A percentile compares a stretch with the other conserved stretches of the same genome.
Conservation (phyloP, 2,329 filamentous ascomycete species). For the Sporothrix inflata region DNA sequence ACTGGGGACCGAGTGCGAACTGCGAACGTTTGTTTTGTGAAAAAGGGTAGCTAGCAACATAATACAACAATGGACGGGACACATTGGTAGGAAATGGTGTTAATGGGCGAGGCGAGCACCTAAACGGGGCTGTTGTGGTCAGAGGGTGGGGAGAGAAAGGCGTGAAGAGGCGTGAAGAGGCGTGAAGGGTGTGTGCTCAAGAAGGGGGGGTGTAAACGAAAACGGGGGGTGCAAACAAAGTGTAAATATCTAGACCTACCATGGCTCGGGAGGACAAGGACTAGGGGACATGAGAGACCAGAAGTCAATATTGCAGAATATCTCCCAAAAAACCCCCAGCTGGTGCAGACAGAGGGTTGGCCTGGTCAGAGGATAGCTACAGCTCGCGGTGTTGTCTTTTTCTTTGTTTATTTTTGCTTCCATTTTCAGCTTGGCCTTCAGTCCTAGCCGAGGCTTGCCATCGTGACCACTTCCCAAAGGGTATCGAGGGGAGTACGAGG, state of each 20-base stretch:
- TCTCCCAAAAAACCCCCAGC: background rate
- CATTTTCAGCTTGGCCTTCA: background rate
- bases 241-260: background rate
- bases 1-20: background rate
- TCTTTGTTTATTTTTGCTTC: background rate
- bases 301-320: background rate
- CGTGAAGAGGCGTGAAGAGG: background rate
- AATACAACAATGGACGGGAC: background rate
- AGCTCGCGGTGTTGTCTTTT: background rate
- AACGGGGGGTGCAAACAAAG: background rate
- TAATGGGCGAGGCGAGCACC: background rate
- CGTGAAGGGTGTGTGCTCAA: background rate
- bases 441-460: background rate
- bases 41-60: background rate
- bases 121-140: slow-evolving; percentile 6
- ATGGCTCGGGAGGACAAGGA: no score
- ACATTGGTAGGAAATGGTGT: background rate
- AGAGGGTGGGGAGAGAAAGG: slow-evolving; percentile 3
- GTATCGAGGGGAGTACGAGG: background rate
- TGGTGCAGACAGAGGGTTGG: background rate
- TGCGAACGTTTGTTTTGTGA: background rate
- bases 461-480: slow-evolving; percentile 8
- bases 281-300: background rate
- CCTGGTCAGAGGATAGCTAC: background rate
- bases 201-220: background rate